Evolutionary conservation across 176 grass and related monocot species (phyloP).

Genomic region (Elaeis guineensis): DNA sequence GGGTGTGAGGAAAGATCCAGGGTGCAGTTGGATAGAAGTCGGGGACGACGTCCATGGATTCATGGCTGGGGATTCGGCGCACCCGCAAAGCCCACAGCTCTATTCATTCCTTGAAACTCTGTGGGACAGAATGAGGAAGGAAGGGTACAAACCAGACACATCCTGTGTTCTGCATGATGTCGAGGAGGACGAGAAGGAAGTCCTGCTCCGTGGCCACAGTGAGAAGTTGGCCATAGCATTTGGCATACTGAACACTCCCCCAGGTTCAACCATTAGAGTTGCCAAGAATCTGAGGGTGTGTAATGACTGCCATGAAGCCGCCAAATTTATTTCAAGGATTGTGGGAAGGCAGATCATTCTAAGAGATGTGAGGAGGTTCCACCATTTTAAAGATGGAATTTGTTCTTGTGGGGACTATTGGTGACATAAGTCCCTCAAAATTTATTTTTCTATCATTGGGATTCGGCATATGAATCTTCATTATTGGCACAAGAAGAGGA

Average conservation of each 20-base stretch:
- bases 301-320: conserved; percentile 83
- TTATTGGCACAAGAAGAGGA: no score
- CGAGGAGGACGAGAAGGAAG: conserved; percentile 51
- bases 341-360: conserved; percentile 63
- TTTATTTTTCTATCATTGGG: no score
- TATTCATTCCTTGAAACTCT: conserved; percentile 49
- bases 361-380: conserved; percentile 69
- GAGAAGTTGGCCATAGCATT: conserved; percentile 93
- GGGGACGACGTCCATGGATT: conserved; percentile 58
- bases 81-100: conserved; percentile 54
- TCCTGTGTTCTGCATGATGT: conserved; percentile 82
- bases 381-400: conserved; percentile 63
- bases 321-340: conserved; percentile 81
- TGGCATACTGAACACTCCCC: conserved; percentile 49
- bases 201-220: conserved; percentile 58
- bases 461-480: no score
- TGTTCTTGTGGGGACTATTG: conserved; percentile 90
- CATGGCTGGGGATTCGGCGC: conserved; percentile 57
- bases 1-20: conserved; percentile 68
- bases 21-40: conserved; percentile 79
- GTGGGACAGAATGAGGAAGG: conserved; percentile 65
- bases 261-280: conserved; percentile 56
- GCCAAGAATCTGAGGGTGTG: conserved; percentile 95
- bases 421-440: conserved; percentile 19
- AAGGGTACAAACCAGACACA: conserved; percentile 66